Percentiles rank a stretch among this genome's conserved stretches.
Evolutionary conservation across 2,329 filamentous ascomycete genomes (phyloP).

Genomic region (Pseudogymnoascus sp.): DNA sequence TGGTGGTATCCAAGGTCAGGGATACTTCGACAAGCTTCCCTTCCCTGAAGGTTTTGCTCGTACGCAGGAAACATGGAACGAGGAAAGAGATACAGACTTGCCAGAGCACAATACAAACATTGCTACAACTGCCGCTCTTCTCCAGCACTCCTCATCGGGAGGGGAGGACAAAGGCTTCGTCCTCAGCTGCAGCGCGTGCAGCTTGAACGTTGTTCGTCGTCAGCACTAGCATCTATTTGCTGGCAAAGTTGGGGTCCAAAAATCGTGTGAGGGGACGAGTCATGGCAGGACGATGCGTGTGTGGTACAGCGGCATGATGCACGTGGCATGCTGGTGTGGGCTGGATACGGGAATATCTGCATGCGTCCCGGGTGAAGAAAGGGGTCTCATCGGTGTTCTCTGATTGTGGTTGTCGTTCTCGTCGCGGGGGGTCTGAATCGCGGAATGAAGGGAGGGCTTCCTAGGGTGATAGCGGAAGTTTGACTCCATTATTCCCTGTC

Average conservation of each 20-base stretch:
- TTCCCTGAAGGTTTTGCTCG: not conserved
- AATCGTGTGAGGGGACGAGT: not conserved
- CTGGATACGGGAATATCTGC: not conserved
- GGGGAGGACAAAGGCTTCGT: not conserved
- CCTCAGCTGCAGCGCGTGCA: not conserved
- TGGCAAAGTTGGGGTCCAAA: not conserved
- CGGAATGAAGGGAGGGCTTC: not conserved
- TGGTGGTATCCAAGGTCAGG: not conserved
- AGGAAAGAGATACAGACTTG: not conserved
- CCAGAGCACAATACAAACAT: not conserved
- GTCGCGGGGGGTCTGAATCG: not conserved
- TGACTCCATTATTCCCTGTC: not conserved
- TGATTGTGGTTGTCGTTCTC: not conserved
- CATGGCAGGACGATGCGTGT: not conserved
- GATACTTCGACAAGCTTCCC: not conserved
- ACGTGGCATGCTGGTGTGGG: not conserved
- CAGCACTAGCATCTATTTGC: slow-evolving; percentile 6
- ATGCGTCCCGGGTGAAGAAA: not conserved
- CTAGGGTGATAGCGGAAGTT: slow-evolving; percentile 1
- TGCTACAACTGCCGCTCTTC: not conserved
- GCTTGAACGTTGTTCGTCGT: not conserved
- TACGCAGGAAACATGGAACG: not conserved
- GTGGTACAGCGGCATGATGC: not conserved
- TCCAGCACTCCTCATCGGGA: not conserved
- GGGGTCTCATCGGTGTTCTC: not conserved